Evolutionary conservation across 768 basidiomycete species (phyloP).

Genomic region (Mycena venus): DNA sequence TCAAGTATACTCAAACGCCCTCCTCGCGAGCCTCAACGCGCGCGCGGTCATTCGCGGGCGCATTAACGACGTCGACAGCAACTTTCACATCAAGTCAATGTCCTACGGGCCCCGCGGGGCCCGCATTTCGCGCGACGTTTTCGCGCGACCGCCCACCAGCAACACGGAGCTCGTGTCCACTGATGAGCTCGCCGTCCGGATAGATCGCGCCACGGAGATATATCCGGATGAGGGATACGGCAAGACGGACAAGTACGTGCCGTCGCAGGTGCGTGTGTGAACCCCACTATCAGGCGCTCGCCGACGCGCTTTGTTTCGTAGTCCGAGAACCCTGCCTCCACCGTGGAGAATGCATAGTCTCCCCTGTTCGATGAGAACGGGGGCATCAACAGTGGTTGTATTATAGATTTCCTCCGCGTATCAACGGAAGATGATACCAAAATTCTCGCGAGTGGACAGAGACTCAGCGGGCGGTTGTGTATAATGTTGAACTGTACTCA

Average conservation of each 20-base stretch:
- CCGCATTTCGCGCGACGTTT: constrained; percentile 19
- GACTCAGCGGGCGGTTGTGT: too few relatives aligned
- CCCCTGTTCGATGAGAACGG: not conserved
- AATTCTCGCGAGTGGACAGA: not conserved
- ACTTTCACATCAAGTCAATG: constrained; percentile 29
- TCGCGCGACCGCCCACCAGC: constrained; percentile 16
- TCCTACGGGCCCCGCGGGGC: not conserved
- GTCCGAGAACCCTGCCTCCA: not conserved
- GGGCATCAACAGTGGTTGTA: not conserved
- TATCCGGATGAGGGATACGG: constrained; percentile 8
- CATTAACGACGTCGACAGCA: constrained; percentile 33
- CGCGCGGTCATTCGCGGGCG: constrained; percentile 27
- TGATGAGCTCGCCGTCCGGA: constrained; percentile 15
- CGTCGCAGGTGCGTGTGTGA: not conserved
- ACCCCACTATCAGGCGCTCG: not conserved
- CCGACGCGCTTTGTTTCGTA: not conserved
- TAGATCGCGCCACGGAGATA: constrained; percentile 12
- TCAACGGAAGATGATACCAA: not conserved
- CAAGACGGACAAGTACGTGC: not conserved
- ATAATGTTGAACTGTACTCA: too few relatives aligned
- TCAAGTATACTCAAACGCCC: constrained; percentile 47
- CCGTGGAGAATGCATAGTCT: not conserved
- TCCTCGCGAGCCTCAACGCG: constrained; percentile 39
- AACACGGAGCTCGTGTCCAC: not conserved
- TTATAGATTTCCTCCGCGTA: not conserved